Conservation (phyloP, 1,139 yeast genomes). For the Blastobotrys proliferans region DNA sequence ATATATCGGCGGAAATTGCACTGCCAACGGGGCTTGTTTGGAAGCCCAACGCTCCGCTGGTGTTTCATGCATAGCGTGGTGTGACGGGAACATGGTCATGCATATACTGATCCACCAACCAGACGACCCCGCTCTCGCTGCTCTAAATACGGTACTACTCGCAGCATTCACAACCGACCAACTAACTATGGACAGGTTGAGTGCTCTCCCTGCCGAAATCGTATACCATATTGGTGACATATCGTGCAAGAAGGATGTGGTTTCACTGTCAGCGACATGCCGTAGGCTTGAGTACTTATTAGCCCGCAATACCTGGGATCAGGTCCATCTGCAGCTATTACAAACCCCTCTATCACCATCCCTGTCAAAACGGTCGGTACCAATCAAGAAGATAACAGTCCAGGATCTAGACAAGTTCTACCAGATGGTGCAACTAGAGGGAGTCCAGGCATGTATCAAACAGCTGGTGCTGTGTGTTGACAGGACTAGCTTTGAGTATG, state of each 20-base stretch:
- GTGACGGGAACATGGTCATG: no score
- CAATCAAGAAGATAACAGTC: background rate
- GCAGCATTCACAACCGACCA: background rate
- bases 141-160: no score
- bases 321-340: slow-evolving; percentile 4
- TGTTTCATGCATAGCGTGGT: no score
- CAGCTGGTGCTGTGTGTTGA: slow-evolving; percentile 2
- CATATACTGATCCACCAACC: no score
- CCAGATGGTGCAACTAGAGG: slow-evolving; percentile 6
- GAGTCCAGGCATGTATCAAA: slow-evolving; percentile 2
- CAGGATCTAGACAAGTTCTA: slow-evolving; percentile 7
- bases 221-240: background rate
- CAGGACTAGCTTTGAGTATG: slow-evolving; percentile 6
- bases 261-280: slow-evolving; percentile 5
- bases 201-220: background rate
- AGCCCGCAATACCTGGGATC: slow-evolving; percentile 9
- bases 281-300: slow-evolving; percentile 2
- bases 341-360: background rate
- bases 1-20: no score
- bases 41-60: no score
- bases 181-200: background rate
- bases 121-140: no score
- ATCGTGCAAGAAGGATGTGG: background rate
- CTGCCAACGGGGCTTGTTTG: no score
- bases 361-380: background rate